Conservation (phyloP, 2,329 filamentous ascomycete species). For the Xylaria sp. region DNA sequence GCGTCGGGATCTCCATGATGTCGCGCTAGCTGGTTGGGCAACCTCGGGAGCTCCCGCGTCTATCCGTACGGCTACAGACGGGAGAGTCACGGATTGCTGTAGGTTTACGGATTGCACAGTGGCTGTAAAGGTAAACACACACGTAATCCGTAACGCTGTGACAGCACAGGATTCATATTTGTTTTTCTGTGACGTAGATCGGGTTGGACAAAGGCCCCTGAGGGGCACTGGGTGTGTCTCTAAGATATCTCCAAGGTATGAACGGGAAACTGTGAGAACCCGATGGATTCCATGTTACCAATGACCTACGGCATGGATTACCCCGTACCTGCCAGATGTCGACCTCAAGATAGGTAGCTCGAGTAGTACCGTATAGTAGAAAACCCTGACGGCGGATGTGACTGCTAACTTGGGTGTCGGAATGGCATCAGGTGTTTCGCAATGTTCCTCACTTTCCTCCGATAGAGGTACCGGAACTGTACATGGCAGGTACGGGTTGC, state of each 20-base stretch:
- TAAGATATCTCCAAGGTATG: no score
- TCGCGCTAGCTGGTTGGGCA: not conserved
- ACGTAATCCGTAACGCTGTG: no score
- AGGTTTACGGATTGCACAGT: not conserved
- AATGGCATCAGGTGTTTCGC: no score
- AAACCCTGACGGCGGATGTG: not conserved
- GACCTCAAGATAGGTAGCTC: no score
- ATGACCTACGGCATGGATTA: not conserved
- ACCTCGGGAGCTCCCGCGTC: constrained; percentile 13
- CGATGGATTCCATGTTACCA: not conserved
- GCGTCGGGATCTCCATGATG: not conserved
- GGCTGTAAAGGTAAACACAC: no score
- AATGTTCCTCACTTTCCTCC: no score
- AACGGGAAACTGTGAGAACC: not conserved
- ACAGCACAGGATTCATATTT: not conserved
- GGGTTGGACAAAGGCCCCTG: not conserved
- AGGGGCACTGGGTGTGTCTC: no score
- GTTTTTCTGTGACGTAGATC: constrained; percentile 15
- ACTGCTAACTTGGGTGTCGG: not conserved
- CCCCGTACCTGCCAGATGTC: no score
- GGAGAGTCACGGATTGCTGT: not conserved
- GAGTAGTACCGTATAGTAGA: not conserved
- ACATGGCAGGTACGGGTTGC: not conserved
- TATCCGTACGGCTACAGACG: not conserved
- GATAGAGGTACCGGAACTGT: not conserved